phyloP scores from a whole-genome alignment of 1,139 yeast genomes.

The Hansenula lynferdii region DNA sequence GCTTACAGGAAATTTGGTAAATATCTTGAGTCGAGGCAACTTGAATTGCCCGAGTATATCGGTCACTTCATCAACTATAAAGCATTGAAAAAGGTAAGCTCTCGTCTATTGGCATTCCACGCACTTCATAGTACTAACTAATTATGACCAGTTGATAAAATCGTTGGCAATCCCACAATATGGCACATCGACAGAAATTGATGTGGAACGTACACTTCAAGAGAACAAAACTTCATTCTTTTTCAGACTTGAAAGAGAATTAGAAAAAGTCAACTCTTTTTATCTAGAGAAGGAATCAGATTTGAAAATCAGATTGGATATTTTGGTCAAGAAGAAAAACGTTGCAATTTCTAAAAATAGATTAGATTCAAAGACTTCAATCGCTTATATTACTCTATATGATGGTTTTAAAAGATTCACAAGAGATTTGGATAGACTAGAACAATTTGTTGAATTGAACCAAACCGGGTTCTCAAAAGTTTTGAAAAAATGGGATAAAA shows the following conservation, averaged over 20 bases:
- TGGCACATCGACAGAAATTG: conserved; percentile 18
- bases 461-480: conserved; percentile 96
- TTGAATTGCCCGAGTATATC: conserved; percentile 92
- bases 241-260: conserved; percentile 86
- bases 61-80: conserved; percentile 93
- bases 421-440: conserved; percentile 80
- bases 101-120: too few species aligned
- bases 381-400: conserved; percentile 61
- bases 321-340: conserved; percentile 66
- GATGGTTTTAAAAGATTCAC: conserved; percentile 89
- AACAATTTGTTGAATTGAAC: conserved; percentile 89
- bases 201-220: conserved; percentile 51
- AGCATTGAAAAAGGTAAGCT: conserved; percentile 81
- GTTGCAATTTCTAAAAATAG: conserved; percentile 45
- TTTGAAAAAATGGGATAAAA: conserved; percentile 94
- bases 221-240: conserved; percentile 93
- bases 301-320: conserved; percentile 69
- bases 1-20: conserved; percentile 77
- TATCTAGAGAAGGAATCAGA: conserved; percentile 90
- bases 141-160: conserved; percentile 66
- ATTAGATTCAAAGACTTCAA: conserved; percentile 45
- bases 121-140: too few species aligned
- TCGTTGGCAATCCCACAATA: conserved; percentile 44
- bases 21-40: conserved; percentile 87
- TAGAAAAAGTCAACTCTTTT: conserved; percentile 88